Evolutionary conservation across 179 eudicot species (phyloP).

Genomic region (Silene coronaria): DNA sequence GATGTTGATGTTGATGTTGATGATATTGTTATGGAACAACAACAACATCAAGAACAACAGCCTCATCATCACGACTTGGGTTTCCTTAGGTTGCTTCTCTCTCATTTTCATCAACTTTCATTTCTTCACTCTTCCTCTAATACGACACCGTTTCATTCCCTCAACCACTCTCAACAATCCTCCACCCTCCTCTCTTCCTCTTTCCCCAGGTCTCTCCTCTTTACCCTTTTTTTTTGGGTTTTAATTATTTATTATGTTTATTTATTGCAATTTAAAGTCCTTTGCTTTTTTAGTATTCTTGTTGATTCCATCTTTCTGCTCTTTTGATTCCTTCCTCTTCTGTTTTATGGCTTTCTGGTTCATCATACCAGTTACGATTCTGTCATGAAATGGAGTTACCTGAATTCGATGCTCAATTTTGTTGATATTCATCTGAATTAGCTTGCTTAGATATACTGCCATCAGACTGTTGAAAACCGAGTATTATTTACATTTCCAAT

Average conservation of each 20-base stretch:
- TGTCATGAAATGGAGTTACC: too few species aligned
- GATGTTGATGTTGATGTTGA: not conserved
- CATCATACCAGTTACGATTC: too few species aligned
- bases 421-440: too few species aligned
- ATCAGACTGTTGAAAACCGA: too few species aligned
- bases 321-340: not conserved
- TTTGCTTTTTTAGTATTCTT: not conserved
- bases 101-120: slow-evolving; percentile 47
- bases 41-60: too few species aligned
- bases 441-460: not conserved
- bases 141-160: slow-evolving; percentile 24
- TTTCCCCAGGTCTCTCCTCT: slow-evolving; percentile 12
- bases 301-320: not conserved
- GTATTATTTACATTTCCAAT: too few species aligned
- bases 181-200: slow-evolving; percentile 6
- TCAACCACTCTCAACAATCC: not conserved
- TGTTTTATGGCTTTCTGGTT: too few species aligned
- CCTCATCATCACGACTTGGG: slow-evolving; percentile 22
- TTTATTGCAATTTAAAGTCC: not conserved
- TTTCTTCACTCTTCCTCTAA: slow-evolving; percentile 23
- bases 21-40: slow-evolving; percentile 32
- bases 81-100: slow-evolving; percentile 70
- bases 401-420: too few species aligned
- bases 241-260: not conserved
- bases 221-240: not conserved